Evolutionary conservation across 2,329 filamentous ascomycete genomes (phyloP).

Genomic region (Neophaeococcomyces aloes): DNA sequence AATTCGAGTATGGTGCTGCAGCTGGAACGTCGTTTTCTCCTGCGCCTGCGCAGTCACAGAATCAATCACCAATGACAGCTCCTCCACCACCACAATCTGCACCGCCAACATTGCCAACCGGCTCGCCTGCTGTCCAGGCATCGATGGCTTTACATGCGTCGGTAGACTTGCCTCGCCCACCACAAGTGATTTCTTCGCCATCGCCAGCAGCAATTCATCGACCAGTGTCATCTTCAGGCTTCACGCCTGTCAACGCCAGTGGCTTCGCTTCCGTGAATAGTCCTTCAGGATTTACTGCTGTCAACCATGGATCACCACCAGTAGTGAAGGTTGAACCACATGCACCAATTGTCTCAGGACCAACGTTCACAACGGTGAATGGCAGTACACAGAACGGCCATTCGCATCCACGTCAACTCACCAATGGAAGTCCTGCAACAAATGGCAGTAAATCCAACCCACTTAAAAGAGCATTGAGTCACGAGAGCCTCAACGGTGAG

Average conservation of each 20-base stretch:
- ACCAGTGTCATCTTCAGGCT: constrained; percentile 39
- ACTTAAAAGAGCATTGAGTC: constrained; percentile 68
- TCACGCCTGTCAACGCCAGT: constrained; percentile 61
- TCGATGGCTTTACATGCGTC: constrained; percentile 48
- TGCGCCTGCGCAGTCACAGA: constrained; percentile 50
- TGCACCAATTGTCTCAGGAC: constrained; percentile 42
- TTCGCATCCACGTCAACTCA: constrained; percentile 12
- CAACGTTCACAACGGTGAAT: constrained; percentile 52
- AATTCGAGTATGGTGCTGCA: constrained; percentile 84
- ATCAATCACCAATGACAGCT: constrained; percentile 61
- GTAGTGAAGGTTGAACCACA: constrained; percentile 43
- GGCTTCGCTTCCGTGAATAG: constrained; percentile 53
- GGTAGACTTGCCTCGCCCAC: constrained; percentile 25
- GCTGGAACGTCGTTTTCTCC: constrained; percentile 45
- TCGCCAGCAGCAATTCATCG: constrained; percentile 27
- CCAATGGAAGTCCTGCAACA: constrained; percentile 11
- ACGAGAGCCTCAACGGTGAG: constrained; percentile 35
- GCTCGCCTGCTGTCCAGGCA: constrained; percentile 54
- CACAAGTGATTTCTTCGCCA: constrained; percentile 3
- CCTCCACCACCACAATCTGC: constrained; percentile 37
- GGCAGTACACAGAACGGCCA: constrained; percentile 46
- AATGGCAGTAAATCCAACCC: constrained; percentile 34
- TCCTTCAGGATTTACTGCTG: constrained; percentile 34
- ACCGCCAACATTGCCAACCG: constrained; percentile 12
- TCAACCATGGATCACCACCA: constrained; percentile 29